Evolutionary conservation across 768 basidiomycete genomes (phyloP), one percentile per base, ranked within the genome.

Genomic region (Agrocybe pediades): DNA sequence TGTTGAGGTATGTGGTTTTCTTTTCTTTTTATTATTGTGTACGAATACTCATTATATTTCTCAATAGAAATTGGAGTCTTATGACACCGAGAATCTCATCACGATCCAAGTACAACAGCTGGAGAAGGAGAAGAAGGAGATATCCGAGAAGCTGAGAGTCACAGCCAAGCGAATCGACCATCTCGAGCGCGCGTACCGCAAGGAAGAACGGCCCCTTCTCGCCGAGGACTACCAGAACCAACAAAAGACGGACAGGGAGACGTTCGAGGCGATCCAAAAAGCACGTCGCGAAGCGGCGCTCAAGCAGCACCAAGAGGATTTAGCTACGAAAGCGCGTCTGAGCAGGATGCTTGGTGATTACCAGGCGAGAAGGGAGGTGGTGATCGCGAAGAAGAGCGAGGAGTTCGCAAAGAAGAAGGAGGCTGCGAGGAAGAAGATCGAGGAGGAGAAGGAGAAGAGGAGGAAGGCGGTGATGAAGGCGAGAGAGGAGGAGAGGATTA

Each of bases 91-190:
- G 63, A 84, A 85, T 43, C 82, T 98, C 57, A 88, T 98, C 69
- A 83, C 81, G 25, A 83, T 97, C 60, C 95, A 97, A 69, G 94
- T 97, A 30, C 87, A 93, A 60, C 94, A 98, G 66, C 80, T 98
- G 41, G 97, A 97, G 75, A 97, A 96, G 74, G 95, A 98, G 74
- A 96, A 95, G 80, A 88, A 85, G 63, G 90, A 94, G 60, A 76
- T 92, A 58, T 81, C 79, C 53, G 90, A 94, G 62, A 83, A 89
- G 19, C 79, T 96, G 44, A 87, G 93, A 20, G 83, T 95, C 59
- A 80, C 87, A 41, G 68, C 86, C 30, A 98, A 98, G 74, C 88
- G 95, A 21, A 83, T 98, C 62, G 97, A 98, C 66, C 96, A 99
- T 73, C 68, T 90, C 68, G 96, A 98, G 72, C 92, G 95, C 49